phyloP scores from a whole-genome alignment of 2,329 filamentous ascomycete genomes.

The Diatrype stigma region DNA sequence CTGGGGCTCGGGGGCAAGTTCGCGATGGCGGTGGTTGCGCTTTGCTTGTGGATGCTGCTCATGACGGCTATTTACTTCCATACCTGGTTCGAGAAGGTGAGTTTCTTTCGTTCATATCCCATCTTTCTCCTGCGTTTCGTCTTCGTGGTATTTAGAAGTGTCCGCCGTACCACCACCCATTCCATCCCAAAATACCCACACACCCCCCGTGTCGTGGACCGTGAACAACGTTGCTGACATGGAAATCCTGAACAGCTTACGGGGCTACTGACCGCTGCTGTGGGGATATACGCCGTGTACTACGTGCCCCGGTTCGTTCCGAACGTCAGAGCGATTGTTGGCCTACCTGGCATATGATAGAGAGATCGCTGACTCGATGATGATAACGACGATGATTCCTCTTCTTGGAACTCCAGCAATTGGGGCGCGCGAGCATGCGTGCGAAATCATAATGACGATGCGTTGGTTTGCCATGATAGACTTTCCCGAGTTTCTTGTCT shows the following conservation, averaged over 20 bases:
- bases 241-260: conserved; percentile 39
- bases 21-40: conserved; percentile 57
- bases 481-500: too few species aligned
- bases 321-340: conserved; percentile 39
- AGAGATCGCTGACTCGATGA: too few species aligned
- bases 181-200: not conserved
- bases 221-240: conserved; percentile 15
- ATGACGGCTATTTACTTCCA: conserved; percentile 99
- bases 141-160: not conserved
- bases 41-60: conserved; percentile 92
- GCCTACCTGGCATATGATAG: conserved; percentile 45
- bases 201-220: not conserved
- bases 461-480: too few species aligned
- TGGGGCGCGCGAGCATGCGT: too few species aligned
- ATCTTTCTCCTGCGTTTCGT: not conserved
- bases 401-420: too few species aligned
- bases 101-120: conserved; percentile 15
- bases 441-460: too few species aligned
- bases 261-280: conserved; percentile 45
- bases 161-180: too few species aligned
- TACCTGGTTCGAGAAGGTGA: conserved; percentile 95
- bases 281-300: conserved; percentile 47
- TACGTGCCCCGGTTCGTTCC: conserved; percentile 49
- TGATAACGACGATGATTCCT: too few species aligned
- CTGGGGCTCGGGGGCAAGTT: conserved; percentile 51